phyloP scores from a whole-genome alignment of 805 yeast genomes.

The Wickerhamomyces sydowiorum region DNA sequence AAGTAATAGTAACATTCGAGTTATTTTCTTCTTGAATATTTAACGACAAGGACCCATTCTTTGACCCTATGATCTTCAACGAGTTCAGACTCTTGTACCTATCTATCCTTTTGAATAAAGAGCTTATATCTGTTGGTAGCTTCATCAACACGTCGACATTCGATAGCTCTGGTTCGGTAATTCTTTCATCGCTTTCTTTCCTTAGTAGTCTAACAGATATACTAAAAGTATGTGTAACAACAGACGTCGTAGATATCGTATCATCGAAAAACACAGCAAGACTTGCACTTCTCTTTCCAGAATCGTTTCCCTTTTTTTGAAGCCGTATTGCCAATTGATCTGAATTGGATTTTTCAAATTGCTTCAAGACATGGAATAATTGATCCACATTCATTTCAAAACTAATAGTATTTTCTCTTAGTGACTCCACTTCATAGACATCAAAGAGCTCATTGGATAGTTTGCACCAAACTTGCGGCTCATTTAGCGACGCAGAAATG shows the following conservation, averaged over 20 bases:
- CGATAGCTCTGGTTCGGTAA: conserved; percentile 59
- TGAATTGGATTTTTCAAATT: conserved; percentile 48
- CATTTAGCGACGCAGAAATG: conserved; percentile 45
- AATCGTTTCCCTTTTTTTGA: conserved; percentile 28
- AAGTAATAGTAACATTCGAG: conserved; percentile 43
- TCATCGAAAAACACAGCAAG: conserved; percentile 53
- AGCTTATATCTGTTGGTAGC: conserved; percentile 39
- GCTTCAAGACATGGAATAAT: conserved; percentile 48
- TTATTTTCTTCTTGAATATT: conserved; percentile 50
- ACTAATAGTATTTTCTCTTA: conserved; percentile 47
- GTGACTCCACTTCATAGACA: conserved; percentile 30
- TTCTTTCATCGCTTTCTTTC: conserved; percentile 43
- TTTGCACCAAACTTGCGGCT: conserved; percentile 69
- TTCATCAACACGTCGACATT: conserved; percentile 50
- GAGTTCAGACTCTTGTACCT: conserved; percentile 51
- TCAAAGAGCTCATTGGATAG: conserved; percentile 35
- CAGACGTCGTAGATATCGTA: conserved; percentile 31
- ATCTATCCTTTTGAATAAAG: conserved; percentile 57
- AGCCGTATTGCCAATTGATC: conserved; percentile 46
- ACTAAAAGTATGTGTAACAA: conserved; percentile 58
- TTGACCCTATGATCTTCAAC: conserved; percentile 44
- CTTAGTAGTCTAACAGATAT: conserved; percentile 66
- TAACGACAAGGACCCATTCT: conserved; percentile 44
- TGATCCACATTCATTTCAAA: conserved; percentile 61
- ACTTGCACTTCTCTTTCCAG: conserved; percentile 39